These are phyloP conservation scores for Hypoxylon sp. DNA, from an alignment of 2,329 filamentous ascomycete species.

Conservation along the genomic window DNA sequence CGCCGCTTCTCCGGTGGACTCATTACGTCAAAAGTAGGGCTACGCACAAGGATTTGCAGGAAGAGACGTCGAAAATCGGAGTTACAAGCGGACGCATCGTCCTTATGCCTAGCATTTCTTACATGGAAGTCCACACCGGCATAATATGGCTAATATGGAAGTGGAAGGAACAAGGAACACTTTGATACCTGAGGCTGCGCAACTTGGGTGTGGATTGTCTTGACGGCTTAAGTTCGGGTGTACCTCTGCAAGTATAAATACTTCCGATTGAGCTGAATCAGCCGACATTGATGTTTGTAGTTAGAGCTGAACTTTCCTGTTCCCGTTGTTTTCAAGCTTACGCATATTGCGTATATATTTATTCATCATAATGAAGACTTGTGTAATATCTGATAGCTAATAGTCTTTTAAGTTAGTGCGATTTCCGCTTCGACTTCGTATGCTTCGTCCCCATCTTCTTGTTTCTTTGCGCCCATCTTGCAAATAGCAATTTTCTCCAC, in stretches of 20 bases:
- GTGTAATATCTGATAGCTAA: not conserved
- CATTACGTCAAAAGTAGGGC: conserved; percentile 53
- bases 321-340: not conserved
- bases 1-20: conserved; percentile 64
- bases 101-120: conserved; percentile 16
- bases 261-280: conserved; percentile 14
- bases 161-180: conserved; percentile 17
- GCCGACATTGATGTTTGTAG: not conserved
- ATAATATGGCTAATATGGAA: conserved; percentile 24
- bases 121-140: conserved; percentile 34
- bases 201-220: conserved; percentile 27
- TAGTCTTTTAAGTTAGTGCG: conserved; percentile 41
- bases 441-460: conserved; percentile 67
- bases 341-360: not conserved
- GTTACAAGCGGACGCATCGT: conserved; percentile 36
- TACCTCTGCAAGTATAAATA: conserved; percentile 23
- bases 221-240: conserved; percentile 44
- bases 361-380: not conserved
- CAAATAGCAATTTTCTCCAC: conserved; percentile 84
- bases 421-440: conserved; percentile 70
- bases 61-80: conserved; percentile 24
- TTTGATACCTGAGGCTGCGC: conserved; percentile 26
- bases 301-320: conserved; percentile 7
- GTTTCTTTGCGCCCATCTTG: conserved; percentile 86
- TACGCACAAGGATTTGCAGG: conserved; percentile 27